Conservation (phyloP, 306 rosid species). For the Vigna mungo region DNA sequence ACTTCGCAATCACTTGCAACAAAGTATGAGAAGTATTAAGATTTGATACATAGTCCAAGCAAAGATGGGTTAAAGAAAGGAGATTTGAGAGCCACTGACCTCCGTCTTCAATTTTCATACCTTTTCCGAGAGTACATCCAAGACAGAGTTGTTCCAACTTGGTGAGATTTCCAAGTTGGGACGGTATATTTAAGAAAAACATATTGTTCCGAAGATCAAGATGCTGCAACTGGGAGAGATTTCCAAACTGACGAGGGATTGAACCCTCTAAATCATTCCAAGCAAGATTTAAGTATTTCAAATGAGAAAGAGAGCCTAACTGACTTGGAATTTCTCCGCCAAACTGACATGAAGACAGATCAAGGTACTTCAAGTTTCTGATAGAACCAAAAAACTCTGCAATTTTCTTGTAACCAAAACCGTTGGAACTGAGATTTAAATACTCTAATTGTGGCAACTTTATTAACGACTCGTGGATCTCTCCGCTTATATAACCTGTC, state of each 20-base stretch:
- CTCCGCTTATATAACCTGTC: neutral
- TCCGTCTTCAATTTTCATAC: neutral
- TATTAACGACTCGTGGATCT: neutral
- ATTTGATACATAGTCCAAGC: too few relatives aligned
- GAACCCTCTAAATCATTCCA: neutral
- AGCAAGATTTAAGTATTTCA: constrained; percentile 31
- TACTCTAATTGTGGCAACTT: neutral
- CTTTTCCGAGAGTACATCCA: too few relatives aligned
- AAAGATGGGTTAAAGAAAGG: constrained; percentile 26
- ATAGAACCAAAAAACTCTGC: constrained; percentile 3
- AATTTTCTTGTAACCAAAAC: neutral
- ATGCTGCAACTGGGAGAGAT: constrained; percentile 40
- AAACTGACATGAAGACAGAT: neutral
- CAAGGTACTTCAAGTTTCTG: neutral
- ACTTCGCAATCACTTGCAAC: too few relatives aligned
- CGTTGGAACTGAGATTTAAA: neutral
- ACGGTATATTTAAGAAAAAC: neutral
- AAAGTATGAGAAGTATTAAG: too few relatives aligned
- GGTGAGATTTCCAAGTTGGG: constrained; percentile 36
- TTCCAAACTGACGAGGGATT: neutral
- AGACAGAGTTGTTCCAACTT: too few relatives aligned
- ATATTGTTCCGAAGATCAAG: neutral
- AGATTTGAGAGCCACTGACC: constrained; percentile 46
- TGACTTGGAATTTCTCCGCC: neutral
- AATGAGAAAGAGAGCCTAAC: neutral